Percentiles rank a stretch among this genome's conserved stretches.
Evolutionary conservation across 805 yeast species (phyloP).

Genomic region (Myxozyma sirexii): DNA sequence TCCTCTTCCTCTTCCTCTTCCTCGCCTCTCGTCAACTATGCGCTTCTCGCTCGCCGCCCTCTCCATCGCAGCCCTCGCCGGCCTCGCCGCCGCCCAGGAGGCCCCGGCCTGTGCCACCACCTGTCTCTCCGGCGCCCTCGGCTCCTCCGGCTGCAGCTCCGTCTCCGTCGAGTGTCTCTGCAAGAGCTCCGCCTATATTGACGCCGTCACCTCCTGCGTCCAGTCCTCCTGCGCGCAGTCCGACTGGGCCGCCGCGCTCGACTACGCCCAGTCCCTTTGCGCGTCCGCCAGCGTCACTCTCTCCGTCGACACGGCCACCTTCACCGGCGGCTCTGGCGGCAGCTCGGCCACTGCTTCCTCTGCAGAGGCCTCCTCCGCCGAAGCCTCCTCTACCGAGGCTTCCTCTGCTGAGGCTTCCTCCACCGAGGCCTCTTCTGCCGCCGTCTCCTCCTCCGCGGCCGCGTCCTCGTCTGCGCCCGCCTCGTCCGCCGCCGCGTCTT

Average conservation of each 20-base stretch:
- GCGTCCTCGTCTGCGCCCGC: slow-evolving; percentile 3
- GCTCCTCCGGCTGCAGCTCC: slow-evolving; percentile 27
- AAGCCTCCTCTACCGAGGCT: slow-evolving; percentile 7
- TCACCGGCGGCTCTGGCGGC: slow-evolving; percentile 13
- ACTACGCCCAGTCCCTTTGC: slow-evolving; percentile 31
- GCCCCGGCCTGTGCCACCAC: slow-evolving; percentile 31
- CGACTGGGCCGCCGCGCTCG: slow-evolving; percentile 27
- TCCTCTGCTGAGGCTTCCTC: not conserved
- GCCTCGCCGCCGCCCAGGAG: slow-evolving; percentile 11
- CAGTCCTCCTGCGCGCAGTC: slow-evolving; percentile 18
- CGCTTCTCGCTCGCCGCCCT: not conserved
- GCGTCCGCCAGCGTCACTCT: slow-evolving; percentile 29
- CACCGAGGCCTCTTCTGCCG: slow-evolving; percentile 7
- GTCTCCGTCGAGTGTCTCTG: slow-evolving; percentile 28
- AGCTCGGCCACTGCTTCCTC: slow-evolving; percentile 10
- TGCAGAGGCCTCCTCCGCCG: slow-evolving; percentile 3
- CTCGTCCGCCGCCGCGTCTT: slow-evolving; percentile 9
- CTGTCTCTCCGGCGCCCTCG: slow-evolving; percentile 23
- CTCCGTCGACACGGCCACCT: slow-evolving; percentile 26
- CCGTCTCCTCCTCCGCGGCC: slow-evolving; percentile 11
- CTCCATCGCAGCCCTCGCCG: slow-evolving; percentile 8
- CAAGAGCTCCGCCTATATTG: slow-evolving; percentile 15
- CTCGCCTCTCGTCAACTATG: not conserved
- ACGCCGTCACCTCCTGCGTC: slow-evolving; percentile 31
- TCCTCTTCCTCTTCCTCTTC: not conserved